phyloP scores from a whole-genome alignment of 129 eudicot species.

The Lactuca sativa region DNA sequence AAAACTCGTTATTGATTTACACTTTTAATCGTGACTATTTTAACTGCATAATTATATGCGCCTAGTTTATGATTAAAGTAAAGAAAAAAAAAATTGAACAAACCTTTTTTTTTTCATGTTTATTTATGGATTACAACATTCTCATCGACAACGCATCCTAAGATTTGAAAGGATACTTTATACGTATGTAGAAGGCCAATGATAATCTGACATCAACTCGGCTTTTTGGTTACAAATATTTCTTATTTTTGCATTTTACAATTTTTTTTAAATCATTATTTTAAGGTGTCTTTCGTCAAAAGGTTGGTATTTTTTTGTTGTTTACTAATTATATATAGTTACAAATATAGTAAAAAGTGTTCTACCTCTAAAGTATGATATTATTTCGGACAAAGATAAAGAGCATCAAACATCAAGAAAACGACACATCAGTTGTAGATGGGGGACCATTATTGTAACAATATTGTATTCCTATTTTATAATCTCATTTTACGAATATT shows the following conservation, averaged over 20 bases:
- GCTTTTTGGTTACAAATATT: background rate
- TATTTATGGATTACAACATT: too few relatives aligned
- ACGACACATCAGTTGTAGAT: background rate
- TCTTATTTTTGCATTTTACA: background rate
- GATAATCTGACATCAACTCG: background rate
- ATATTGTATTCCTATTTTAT: background rate
- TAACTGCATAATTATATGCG: too few relatives aligned
- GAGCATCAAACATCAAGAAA: constrained; percentile 1
- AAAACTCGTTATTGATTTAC: too few relatives aligned
- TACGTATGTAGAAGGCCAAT: background rate
- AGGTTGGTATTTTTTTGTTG: background rate
- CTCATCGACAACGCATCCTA: too few relatives aligned
- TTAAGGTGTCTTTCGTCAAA: background rate
- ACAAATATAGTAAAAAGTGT: background rate
- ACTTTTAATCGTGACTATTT: too few relatives aligned
- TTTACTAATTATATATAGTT: background rate
- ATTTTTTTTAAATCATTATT: background rate
- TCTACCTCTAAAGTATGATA: background rate
- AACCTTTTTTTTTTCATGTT: too few relatives aligned
- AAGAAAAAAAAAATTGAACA: too few relatives aligned
- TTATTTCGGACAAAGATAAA: background rate
- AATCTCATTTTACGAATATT: too few relatives aligned
- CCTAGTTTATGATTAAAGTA: too few relatives aligned
- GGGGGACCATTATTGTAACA: constrained; percentile 16
- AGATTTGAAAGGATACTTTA: too few relatives aligned